Conservation (phyloP, 2,329 filamentous ascomycete genomes). For the Trichoderma simmonsii region DNA sequence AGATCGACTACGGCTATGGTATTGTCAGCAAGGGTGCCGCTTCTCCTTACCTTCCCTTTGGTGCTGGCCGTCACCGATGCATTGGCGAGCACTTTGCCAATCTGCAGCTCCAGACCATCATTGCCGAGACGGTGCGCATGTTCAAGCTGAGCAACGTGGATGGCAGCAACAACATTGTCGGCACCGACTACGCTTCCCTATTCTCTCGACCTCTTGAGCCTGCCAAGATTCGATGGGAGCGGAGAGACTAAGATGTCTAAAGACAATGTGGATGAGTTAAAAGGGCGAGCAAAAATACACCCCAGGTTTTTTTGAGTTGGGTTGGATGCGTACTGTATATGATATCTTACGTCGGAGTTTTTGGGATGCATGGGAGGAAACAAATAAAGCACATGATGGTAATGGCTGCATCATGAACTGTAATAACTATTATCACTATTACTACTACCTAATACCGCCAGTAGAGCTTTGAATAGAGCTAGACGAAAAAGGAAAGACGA, state of each 20-base stretch:
- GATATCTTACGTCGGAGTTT: constrained; percentile 16
- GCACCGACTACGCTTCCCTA: constrained; percentile 65
- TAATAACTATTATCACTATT: constrained; percentile 6
- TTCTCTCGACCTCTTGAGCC: constrained; percentile 72
- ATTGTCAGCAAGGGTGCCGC: constrained; percentile 85
- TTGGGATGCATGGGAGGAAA: constrained; percentile 13
- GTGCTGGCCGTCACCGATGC: constrained; percentile 87
- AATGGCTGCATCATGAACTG: constrained; percentile 14
- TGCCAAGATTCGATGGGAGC: constrained; percentile 73
- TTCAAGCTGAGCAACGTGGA: constrained; percentile 78
- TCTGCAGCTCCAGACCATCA: constrained; percentile 83
- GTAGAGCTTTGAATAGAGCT: constrained; percentile 15
- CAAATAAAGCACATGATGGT: constrained; percentile 3
- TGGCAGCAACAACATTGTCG: constrained; percentile 66
- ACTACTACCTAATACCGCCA: constrained; percentile 13
- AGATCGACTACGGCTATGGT: constrained; percentile 91
- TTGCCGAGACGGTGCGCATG: constrained; percentile 69
- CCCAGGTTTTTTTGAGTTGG: constrained; percentile 53
- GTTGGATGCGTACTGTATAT: constrained; percentile 25
- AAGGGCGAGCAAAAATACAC: constrained; percentile 33
- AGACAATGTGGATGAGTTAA: background rate
- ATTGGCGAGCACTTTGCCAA: constrained; percentile 98
- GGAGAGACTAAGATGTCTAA: constrained; percentile 46
- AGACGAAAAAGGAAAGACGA: background rate
- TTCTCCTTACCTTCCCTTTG: constrained; percentile 91